Base-by-base conservation (phyloP, 805 yeast genomes). In the Ogataea trehalophila region DNA sequence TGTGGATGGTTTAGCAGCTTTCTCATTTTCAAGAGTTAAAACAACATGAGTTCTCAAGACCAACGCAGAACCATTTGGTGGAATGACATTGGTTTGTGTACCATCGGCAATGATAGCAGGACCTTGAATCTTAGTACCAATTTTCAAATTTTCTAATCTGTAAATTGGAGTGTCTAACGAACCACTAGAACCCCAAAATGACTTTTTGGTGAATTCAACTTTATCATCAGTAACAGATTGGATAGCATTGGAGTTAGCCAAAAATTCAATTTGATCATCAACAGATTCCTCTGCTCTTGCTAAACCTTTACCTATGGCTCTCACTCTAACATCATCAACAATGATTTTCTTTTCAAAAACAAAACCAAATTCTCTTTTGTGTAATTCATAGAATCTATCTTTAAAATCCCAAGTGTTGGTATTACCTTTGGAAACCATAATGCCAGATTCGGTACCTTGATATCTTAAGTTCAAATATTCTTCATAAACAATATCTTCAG, bases 391-490 rank as follows among this genome's bases (percentile, higher is more conserved):
- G 61, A 85, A 87, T 42, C 71, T 70, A 35, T 66, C 60, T 16
- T 63, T 58, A 56, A 75, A 78, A 26, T 70, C 67, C 56, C 56
- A 56, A 11, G 41, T 5, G 9, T 37, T 42, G 0, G 41, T 26
- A 6, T 26, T 44, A 7, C 58, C 61, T 18, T 59, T 64, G 5
- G 57, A 50, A n/a, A 86, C 79, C 86, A 90, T 85, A 52, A 91
- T 68, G 37, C 85, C 83, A 2, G 96, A 85, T 59, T 91, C 97
- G n/a, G 96, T 85, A 8, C 97, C 97, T 52, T 80, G 80, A 61
- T 87, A 91, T 59, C 95, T 75, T 73, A 90, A 69, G 61, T 90
- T 90, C 52, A 90, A 68, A 55, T 76, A 87, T 39, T 77, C 76
- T 58, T 89, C 95, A 46, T 75, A 71, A 23, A 58, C 62, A 22